Evolutionary conservation across 768 basidiomycete genomes (phyloP).

Genomic region (Wakefieldia striispora): DNA sequence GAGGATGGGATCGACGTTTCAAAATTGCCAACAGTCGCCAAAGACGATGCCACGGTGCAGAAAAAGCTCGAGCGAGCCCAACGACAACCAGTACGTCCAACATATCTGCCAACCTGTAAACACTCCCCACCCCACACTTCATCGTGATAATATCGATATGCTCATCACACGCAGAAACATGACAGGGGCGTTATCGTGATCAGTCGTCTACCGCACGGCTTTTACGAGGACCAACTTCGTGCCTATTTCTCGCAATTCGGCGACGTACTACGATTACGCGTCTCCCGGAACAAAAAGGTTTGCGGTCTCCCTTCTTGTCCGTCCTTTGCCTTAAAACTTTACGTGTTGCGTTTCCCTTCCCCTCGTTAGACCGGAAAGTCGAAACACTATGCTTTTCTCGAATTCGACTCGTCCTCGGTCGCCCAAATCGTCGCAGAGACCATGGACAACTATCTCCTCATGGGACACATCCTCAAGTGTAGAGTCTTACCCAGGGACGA

Average conservation of each 20-base stretch:
- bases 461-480: slow-evolving; percentile 92
- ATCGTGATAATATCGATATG: too few relatives aligned
- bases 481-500: slow-evolving; percentile 86
- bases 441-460: slow-evolving; percentile 97
- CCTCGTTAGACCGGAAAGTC: slow-evolving; percentile 79
- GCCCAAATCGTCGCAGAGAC: slow-evolving; percentile 96
- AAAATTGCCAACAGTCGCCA: slow-evolving; percentile 82
- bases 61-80: slow-evolving; percentile 59
- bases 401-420: slow-evolving; percentile 86
- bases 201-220: slow-evolving; percentile 92
- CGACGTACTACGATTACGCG: slow-evolving; percentile 77
- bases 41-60: slow-evolving; percentile 81
- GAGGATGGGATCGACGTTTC: slow-evolving; percentile 63
- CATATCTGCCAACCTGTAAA: too few relatives aligned
- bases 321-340: too few relatives aligned
- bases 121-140: background rate
- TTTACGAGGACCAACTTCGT: slow-evolving; percentile 93
- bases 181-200: slow-evolving; percentile 86
- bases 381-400: slow-evolving; percentile 96
- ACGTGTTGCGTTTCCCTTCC: too few relatives aligned
- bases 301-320: background rate
- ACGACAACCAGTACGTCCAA: slow-evolving; percentile 59
- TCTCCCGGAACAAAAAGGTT: slow-evolving; percentile 94
- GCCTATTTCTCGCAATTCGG: slow-evolving; percentile 97
- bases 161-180: slow-evolving; percentile 37